Evolutionary conservation across 805 yeast species (phyloP), one percentile per base, ranked within the genome.

Genomic region (Ogataea salicorniae): DNA sequence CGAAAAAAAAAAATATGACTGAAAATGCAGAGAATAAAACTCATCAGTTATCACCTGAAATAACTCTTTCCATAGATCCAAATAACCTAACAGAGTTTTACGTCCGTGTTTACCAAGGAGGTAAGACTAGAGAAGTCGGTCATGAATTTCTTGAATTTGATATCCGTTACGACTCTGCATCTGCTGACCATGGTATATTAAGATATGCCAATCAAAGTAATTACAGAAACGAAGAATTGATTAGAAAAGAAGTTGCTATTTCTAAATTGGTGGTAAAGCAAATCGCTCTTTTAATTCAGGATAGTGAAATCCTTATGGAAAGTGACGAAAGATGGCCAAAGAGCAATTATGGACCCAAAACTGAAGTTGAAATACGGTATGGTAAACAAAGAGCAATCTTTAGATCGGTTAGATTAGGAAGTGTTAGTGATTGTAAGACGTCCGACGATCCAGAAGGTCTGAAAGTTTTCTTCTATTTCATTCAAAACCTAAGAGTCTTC

Each of bases 151-250:
- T 74, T 9, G 73, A 58, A 43, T 58, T 55, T 43, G 60, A 58
- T 34, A 36, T 58, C 23, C 44, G 58, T 33, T 50, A 45, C 18
- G 43, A 47, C n/a, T 34, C 34, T 5, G 41, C 47, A 2, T 48
- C 46, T 5, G 42, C 48, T 1, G 45, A 47, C 2, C 43, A 35
- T 39, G 60, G 53, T 11, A 35, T 52, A 15, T 18, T 57, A 33
- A 58, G 73, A 41, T 74, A 74, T 51, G 73, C 74, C n/a, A 74
- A 74, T 49, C 73, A 71, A 48, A 70, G 77, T 3, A 71, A 72
- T 49, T 74, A 74, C 48, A 61, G 76, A 48, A 64, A 69, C 34
- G 78, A 73, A 41, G 67, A 68, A 5, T 43, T 66, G 47, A 73
- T 74, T 46, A 56, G 64, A 33, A 74, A 73, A 55, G 67, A 66